These are phyloP conservation scores for Geotrichum candidum DNA, from an alignment of 1,139 yeast species.

Conservation along the genomic window DNA sequence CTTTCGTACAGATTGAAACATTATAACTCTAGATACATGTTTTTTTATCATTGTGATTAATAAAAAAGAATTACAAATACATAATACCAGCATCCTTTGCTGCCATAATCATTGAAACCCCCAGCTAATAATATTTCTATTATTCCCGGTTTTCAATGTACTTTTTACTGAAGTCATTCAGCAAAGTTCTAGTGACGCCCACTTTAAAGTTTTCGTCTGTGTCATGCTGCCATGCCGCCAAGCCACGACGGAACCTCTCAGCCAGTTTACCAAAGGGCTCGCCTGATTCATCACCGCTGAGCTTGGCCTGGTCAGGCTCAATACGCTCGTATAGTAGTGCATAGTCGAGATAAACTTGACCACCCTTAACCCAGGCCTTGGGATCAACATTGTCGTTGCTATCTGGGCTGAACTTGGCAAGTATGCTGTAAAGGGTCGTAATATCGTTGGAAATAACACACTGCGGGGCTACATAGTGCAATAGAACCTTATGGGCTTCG, in stretches of 20 bases:
- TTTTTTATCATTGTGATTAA: no score
- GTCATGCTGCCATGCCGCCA: not conserved
- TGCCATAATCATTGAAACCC: no score
- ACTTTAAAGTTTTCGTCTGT: not conserved
- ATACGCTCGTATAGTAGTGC: conserved; percentile 19
- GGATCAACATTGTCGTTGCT: conserved; percentile 34
- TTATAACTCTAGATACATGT: no score
- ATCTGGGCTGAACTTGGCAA: conserved; percentile 40
- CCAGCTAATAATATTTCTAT: not conserved
- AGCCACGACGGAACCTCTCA: not conserved
- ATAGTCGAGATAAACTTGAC: conserved; percentile 36
- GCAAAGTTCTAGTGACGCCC: not conserved
- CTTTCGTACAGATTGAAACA: no score
- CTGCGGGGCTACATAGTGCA: conserved; percentile 61
- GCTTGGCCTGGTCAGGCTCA: not conserved
- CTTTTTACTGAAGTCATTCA: not conserved
- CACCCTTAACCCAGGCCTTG: conserved; percentile 52
- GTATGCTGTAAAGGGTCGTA: conserved; percentile 39
- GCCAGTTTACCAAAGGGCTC: not conserved
- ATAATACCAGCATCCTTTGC: no score
- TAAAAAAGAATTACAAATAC: no score
- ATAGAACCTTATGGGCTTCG: conserved; percentile 58
- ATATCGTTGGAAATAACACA: conserved; percentile 45
- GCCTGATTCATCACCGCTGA: not conserved
- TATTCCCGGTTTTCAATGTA: not conserved